These are phyloP conservation scores for Lonicera japonica DNA, from an alignment of 129 eudicot species.

Conservation along the genomic window DNA sequence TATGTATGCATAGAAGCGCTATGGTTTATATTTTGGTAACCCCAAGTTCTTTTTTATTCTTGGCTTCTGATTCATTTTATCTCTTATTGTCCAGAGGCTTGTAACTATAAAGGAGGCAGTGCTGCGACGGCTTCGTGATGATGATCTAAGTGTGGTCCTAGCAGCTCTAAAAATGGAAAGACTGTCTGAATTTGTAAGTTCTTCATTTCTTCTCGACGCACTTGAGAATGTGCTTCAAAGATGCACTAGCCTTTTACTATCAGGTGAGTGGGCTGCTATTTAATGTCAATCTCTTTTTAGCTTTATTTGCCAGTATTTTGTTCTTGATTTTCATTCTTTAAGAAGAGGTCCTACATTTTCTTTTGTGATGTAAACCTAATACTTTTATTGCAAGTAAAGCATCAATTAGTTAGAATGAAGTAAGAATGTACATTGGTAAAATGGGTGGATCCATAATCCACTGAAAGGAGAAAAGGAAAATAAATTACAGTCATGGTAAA, in stretches of 20 bases:
- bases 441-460: no score
- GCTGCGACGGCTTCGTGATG: constrained; percentile 65
- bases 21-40: neutral
- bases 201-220: constrained; percentile 46
- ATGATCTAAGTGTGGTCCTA: constrained; percentile 71
- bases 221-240: constrained; percentile 52
- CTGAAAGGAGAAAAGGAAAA: no score
- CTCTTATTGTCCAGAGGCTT: constrained; percentile 34
- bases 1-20: neutral
- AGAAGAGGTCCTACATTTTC: no score
- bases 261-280: constrained; percentile 35
- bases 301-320: no score
- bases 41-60: neutral
- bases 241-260: constrained; percentile 39
- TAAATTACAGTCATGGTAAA: no score
- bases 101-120: constrained; percentile 61
- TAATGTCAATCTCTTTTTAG: neutral
- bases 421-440: no score
- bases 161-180: constrained; percentile 51
- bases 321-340: no score
- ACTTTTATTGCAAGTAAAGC: no score
- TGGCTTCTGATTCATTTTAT: neutral
- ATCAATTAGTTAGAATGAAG: no score
- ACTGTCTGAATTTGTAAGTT: constrained; percentile 42
- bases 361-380: no score